These are phyloP conservation scores for Proliferodiscus dingleyae DNA, from an alignment of 2,329 filamentous ascomycete genomes.

Conservation along the genomic window DNA sequence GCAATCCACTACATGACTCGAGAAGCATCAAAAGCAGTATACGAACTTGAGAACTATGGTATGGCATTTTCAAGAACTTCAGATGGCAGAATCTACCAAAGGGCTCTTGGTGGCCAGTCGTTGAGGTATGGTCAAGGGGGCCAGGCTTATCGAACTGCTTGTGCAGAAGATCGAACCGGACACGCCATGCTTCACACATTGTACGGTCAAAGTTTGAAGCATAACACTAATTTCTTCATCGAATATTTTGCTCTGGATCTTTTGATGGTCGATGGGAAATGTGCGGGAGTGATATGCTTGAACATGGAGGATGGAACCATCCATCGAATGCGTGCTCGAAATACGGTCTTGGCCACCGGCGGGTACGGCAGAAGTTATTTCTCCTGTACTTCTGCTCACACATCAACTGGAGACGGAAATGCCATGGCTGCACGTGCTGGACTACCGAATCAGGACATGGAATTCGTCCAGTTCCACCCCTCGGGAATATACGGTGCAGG, in stretches of 20 bases:
- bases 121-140: conserved; percentile 43
- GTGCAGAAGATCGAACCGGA: conserved; percentile 30
- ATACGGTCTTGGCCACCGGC: conserved; percentile 44
- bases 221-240: conserved; percentile 45
- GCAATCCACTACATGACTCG: conserved; percentile 57
- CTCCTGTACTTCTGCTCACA: conserved; percentile 44
- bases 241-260: conserved; percentile 46
- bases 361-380: conserved; percentile 48
- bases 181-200: conserved; percentile 37
- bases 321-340: conserved; percentile 43
- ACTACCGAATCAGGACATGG: conserved; percentile 45
- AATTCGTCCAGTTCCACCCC: conserved; percentile 48
- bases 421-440: conserved; percentile 45
- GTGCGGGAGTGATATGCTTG: conserved; percentile 42
- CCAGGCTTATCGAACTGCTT: conserved; percentile 43
- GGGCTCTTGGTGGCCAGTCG: conserved; percentile 43
- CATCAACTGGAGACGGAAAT: conserved; percentile 45
- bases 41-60: conserved; percentile 51
- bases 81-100: conserved; percentile 43
- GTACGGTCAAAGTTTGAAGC: conserved; percentile 44
- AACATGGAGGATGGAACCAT: conserved; percentile 46
- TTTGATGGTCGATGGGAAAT: conserved; percentile 43
- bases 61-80: conserved; percentile 47
- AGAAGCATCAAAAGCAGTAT: conserved; percentile 48
- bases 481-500: conserved; percentile 47